Conservation (phyloP, 257 asterid species). For the Gynochthodes officinalis region DNA sequence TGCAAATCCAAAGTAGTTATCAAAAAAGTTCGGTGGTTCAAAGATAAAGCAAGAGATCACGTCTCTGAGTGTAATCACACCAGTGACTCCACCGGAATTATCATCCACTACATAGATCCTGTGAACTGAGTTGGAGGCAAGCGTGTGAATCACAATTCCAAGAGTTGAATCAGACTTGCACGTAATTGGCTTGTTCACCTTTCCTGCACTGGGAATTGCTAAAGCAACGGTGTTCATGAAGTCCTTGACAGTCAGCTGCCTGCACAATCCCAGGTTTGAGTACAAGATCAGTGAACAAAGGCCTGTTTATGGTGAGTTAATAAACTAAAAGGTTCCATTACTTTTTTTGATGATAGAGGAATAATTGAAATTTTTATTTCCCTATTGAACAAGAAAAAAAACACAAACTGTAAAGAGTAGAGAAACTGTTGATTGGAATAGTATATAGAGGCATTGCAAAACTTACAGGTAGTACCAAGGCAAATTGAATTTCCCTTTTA, state of each 20-base stretch:
- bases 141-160: constrained; percentile 54
- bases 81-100: constrained; percentile 35
- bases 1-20: constrained; percentile 57
- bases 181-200: constrained; percentile 57
- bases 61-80: constrained; percentile 77
- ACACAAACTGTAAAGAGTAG: background rate
- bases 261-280: constrained; percentile 15
- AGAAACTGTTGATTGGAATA: background rate
- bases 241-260: constrained; percentile 69
- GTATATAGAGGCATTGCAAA: background rate
- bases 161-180: constrained; percentile 68
- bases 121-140: constrained; percentile 58
- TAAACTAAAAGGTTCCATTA: background rate
- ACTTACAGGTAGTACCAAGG: background rate
- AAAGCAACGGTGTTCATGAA: constrained; percentile 52
- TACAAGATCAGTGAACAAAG: background rate
- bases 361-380: background rate
- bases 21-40: constrained; percentile 77
- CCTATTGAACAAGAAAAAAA: background rate
- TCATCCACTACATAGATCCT: constrained; percentile 67
- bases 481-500: constrained; percentile 14
- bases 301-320: background rate
- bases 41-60: constrained; percentile 78
- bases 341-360: background rate
- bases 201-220: constrained; percentile 37